Conservation (phyloP, 805 yeast genomes). For the Kluyveromyces aestuarii region DNA sequence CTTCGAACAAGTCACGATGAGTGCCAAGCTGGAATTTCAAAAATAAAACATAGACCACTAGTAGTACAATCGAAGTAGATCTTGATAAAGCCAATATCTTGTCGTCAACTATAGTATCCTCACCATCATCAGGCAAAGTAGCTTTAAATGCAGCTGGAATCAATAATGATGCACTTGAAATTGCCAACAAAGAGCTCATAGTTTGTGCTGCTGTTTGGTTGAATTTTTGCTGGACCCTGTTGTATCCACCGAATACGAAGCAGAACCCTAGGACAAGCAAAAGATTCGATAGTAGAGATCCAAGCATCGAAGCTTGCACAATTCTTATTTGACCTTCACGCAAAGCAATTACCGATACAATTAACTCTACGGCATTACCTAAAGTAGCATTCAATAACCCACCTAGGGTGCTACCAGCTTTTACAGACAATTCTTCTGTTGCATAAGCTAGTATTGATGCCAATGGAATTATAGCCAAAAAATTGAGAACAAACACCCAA, state of each 20-base stretch:
- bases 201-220: constrained; percentile 97
- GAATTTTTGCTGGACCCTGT: constrained; percentile 76
- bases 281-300: constrained; percentile 82
- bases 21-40: constrained; percentile 83
- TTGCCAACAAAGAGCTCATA: constrained; percentile 88
- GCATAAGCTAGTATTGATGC: constrained; percentile 88
- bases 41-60: constrained; percentile 68
- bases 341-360: constrained; percentile 87
- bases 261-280: constrained; percentile 92
- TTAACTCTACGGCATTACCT: constrained; percentile 96
- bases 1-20: constrained; percentile 69
- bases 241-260: constrained; percentile 85
- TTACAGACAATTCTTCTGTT: constrained; percentile 83
- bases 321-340: constrained; percentile 79
- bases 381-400: constrained; percentile 94
- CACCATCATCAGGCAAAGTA: constrained; percentile 45
- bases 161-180: constrained; percentile 79
- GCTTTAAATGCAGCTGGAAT: constrained; percentile 97
- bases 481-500: constrained; percentile 62
- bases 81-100: constrained; percentile 69
- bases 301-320: constrained; percentile 96
- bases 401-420: constrained; percentile 87
- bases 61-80: constrained; percentile 73
- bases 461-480: constrained; percentile 83
- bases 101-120: constrained; percentile 25